Percentiles rank a stretch among this genome's conserved stretches.
Conservation (phyloP, 2,329 filamentous ascomycete genomes). For the Trichoderma atrobrunneum region DNA sequence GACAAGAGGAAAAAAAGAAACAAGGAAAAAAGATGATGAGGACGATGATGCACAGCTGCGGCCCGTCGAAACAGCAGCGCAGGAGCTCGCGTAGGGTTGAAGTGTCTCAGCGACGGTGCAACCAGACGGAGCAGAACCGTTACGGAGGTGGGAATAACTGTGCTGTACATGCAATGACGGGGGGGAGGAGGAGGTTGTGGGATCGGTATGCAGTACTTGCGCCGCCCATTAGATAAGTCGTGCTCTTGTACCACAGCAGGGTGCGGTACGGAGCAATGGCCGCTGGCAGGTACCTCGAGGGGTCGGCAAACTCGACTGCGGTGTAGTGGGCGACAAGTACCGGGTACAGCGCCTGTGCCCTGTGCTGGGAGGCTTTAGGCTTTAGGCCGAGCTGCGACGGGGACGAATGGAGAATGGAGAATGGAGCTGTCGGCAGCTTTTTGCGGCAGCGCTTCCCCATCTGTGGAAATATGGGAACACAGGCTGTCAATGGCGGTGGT, state of each 20-base stretch:
- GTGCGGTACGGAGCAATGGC: not conserved
- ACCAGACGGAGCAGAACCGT: constrained; percentile 12
- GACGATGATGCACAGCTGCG: constrained; percentile 6
- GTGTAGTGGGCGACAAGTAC: not conserved
- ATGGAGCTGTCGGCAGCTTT: not conserved
- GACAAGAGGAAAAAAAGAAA: not conserved
- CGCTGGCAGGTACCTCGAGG: not conserved
- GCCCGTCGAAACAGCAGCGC: not conserved
- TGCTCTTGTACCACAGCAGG: not conserved
- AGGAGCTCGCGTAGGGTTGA: not conserved
- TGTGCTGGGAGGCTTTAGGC: not conserved
- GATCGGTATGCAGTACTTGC: constrained; percentile 4
- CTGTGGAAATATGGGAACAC: not conserved
- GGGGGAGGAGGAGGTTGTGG: constrained; percentile 7
- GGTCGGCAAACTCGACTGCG: not conserved
- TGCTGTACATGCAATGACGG: not conserved
- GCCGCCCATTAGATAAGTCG: not conserved
- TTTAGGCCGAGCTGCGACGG: not conserved
- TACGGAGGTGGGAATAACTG: constrained; percentile 11
- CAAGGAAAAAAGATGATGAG: not conserved
- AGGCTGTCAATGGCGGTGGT: not conserved
- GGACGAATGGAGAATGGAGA: not conserved
- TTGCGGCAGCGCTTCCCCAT: not conserved
- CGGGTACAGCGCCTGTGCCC: not conserved
- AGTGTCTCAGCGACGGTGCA: constrained; percentile 7